Base-by-base conservation (phyloP, 352 stramenopile genomes). In the Phytophthora syringae region DNA sequence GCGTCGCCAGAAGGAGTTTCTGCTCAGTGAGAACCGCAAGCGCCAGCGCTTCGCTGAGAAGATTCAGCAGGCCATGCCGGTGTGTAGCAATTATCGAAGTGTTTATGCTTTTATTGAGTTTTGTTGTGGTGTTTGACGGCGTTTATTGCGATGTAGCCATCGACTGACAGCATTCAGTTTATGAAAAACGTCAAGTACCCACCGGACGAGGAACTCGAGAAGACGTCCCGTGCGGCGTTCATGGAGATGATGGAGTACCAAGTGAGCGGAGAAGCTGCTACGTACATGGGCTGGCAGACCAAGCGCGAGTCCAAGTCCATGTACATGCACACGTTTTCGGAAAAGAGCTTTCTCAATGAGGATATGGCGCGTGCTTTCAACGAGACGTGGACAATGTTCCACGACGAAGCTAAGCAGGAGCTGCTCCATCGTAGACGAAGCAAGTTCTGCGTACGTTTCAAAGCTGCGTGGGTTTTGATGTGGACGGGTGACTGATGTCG, bases 161-260 rank as follows among this genome's bases (percentile, higher is more conserved):
- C 86, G 10, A 94, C 86, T 6, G 84, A 94, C 62, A 92, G 84
- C 65, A 89, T 94, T 48, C 86, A 94, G 71, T 93, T 94, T 67
- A 91, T 94, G 83, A 93, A 93, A 67, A 94, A 92, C 32, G 84
- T 94, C 62, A 94, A 93, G 68, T 92, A 84, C 55, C 86, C 86
- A 20, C 47, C 79, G 13, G 86, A 93, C 53, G 79, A 90, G 18
- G 86, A 93, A 56, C 82, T 94, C 28, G 76, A 92, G 50, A 93
- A 92, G 66, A 85, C 80, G 30, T 87, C 84, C 10, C 77, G 83
- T 44, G 83, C 88, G 52, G 83, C 86, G 36, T 89, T 91, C 52
- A 77, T 86, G 64, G 80, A 92, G 74, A 94, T 94, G 86, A 77
- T 86, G 53, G 80, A 89, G 70, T 93, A 94, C 63, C 75, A 84